These are phyloP conservation scores for Leptodermis oblonga DNA, from an alignment of 257 asterid species.

Conservation along the genomic window DNA sequence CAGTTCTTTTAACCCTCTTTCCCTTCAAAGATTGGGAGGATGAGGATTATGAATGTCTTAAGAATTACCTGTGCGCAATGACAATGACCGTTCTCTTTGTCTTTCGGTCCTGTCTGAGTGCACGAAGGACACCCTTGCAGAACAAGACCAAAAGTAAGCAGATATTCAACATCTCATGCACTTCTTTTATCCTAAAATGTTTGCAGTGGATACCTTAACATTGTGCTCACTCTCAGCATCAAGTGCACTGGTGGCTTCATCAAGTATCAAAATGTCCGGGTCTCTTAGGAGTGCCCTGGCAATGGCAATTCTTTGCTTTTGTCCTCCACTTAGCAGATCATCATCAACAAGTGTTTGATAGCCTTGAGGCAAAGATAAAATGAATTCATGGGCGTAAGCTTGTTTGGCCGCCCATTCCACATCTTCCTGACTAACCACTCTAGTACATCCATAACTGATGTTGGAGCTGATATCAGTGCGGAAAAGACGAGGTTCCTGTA, in stretches of 20 bases:
- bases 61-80: conserved; percentile 73
- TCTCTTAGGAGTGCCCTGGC: conserved; percentile 91
- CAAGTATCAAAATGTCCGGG: conserved; percentile 81
- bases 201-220: conserved; percentile 48
- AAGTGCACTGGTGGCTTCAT: conserved; percentile 97
- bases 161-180: not conserved
- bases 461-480: conserved; percentile 81
- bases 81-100: conserved; percentile 69
- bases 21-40: not conserved
- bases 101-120: conserved; percentile 50
- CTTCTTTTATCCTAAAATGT: not conserved
- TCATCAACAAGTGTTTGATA: conserved; percentile 88
- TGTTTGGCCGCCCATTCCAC: conserved; percentile 90
- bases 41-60: not conserved
- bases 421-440: conserved; percentile 57
- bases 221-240: conserved; percentile 98
- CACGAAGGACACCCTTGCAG: conserved; percentile 64
- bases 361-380: conserved; percentile 70
- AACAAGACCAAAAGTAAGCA: conserved; percentile 18
- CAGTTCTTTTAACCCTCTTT: not conserved
- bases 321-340: conserved; percentile 98
- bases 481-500: conserved; percentile 89
- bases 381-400: conserved; percentile 88
- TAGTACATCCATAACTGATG: conserved; percentile 81
- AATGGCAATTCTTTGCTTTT: conserved; percentile 93